Evolutionary conservation across 2,329 filamentous ascomycete species (phyloP), one percentile per base, ranked within the genome.

Genomic region (Hortaea werneckii): DNA sequence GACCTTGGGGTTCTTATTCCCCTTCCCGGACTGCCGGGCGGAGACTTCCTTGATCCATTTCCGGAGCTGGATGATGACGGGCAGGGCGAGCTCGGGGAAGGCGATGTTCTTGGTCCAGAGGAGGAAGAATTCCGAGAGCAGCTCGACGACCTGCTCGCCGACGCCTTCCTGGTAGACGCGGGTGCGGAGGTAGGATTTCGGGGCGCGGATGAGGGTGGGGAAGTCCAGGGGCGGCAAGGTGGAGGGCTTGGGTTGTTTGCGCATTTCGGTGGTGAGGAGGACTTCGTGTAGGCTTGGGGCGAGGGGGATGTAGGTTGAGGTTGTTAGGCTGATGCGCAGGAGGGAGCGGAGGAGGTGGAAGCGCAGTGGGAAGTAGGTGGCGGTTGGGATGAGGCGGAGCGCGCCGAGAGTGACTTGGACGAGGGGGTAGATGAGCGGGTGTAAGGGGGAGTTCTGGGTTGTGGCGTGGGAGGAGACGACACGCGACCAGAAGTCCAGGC

Each of bases 401-500:
- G 90, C 89, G 47, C 92, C 92, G 29, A 96, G 78, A 0, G 89
- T 96, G 57, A 98, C 87, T 67, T 98, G 94, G 8, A 96, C 90
- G 27, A 95, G 80, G 6, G 92, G 94, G 67, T 96, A 98, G 64
- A 98, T 94, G 52, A 98, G 79, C 0, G 92, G 86, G 58, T 86
- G 82, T 41, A 98, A 78, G 52, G 90, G 83, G 40, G 84, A 90
- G 63, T 89, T 82, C 43, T 88, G 86, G 67, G 95, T 87, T 54
- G 82, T 82, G 40, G 90, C 69, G 73, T 96, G 88, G 63, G 88
- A 83, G 6, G 90, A 81, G 45, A 98, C 79, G 30, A 96, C 89
- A 58, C 87, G 83, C 5, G 90, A 95, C 92, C 92, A 98, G 67
- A 98, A 98, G 70, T 98, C 94, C 41, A 98, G 79, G 6, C 88